Conservation (phyloP, 139 green algal genomes). For the Haematococcus lacustris region DNA sequence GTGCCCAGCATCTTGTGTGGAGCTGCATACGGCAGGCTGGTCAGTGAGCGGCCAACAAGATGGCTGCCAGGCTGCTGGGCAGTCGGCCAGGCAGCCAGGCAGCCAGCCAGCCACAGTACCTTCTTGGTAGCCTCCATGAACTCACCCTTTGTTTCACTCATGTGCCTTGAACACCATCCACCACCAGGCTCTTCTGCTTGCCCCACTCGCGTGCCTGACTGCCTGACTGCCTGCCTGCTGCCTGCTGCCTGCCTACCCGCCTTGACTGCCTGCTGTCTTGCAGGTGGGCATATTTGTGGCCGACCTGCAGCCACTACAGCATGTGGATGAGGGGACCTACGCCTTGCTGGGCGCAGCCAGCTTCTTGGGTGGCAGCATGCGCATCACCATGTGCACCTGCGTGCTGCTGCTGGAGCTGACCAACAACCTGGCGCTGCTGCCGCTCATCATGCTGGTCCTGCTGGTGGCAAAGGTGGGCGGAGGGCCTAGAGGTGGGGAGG, state of each 20-base stretch:
- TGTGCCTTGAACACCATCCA: too few relatives aligned
- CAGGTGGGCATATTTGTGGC: constrained; percentile 58
- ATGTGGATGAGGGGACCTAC: constrained; percentile 42
- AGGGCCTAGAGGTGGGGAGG: neutral
- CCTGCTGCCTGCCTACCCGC: too few relatives aligned
- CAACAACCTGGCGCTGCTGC: constrained; percentile 75
- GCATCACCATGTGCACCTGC: constrained; percentile 34
- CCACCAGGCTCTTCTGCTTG: too few relatives aligned
- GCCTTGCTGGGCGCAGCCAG: constrained; percentile 33
- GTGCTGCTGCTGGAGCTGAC: constrained; percentile 85
- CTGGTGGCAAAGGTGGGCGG: constrained; percentile 65
- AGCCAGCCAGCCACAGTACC: too few relatives aligned
- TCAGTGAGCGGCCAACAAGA: constrained; percentile 36
- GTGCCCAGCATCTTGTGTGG: constrained; percentile 76
- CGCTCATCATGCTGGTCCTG: constrained; percentile 84
- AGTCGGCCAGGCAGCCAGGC: too few relatives aligned
- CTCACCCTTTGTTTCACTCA: too few relatives aligned
- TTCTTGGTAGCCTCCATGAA: too few relatives aligned
- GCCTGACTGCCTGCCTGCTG: too few relatives aligned
- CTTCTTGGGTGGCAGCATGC: constrained; percentile 33
- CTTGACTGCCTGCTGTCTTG: constrained; percentile 7
- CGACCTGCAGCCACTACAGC: constrained; percentile 37
- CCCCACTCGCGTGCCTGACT: too few relatives aligned
- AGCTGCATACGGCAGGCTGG: constrained; percentile 67
- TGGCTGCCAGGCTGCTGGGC: too few relatives aligned